Evolutionary conservation across 2,329 filamentous ascomycete species (phyloP).

Genomic region (Periconia sp.): DNA sequence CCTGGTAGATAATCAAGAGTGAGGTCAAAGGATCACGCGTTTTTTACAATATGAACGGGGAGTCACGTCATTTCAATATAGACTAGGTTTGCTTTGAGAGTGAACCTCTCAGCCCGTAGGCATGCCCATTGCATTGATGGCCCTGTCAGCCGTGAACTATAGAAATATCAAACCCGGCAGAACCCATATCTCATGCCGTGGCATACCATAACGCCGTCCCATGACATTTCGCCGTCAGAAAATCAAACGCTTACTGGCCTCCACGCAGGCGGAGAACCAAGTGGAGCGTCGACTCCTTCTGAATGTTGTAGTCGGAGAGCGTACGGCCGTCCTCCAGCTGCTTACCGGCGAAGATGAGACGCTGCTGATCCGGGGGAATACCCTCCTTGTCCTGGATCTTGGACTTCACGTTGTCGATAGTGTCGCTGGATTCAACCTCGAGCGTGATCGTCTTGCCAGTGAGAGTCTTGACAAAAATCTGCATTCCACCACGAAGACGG

Average conservation of each 20-base stretch:
- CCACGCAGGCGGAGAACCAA: slow-evolving; percentile 67
- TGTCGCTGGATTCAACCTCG: slow-evolving; percentile 87
- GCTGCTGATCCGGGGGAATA: slow-evolving; percentile 93
- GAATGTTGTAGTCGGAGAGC: slow-evolving; percentile 94
- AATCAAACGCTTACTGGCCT: slow-evolving; percentile 51
- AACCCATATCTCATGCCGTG: slow-evolving; percentile 27
- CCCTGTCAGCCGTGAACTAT: slow-evolving; percentile 29
- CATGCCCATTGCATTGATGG: slow-evolving; percentile 36
- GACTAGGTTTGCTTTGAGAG: slow-evolving; percentile 24
- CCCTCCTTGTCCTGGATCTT: slow-evolving; percentile 84
- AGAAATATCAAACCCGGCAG: slow-evolving; percentile 30
- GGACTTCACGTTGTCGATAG: slow-evolving; percentile 91
- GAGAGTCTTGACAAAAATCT: slow-evolving; percentile 64
- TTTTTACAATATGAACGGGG: neutral
- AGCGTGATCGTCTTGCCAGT: slow-evolving; percentile 92
- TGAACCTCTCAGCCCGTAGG: slow-evolving; percentile 38
- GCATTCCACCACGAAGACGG: slow-evolving; percentile 81
- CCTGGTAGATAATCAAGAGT: too few species aligned
- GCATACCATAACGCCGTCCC: slow-evolving; percentile 40
- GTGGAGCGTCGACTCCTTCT: slow-evolving; percentile 72
- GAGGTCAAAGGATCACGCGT: too few species aligned
- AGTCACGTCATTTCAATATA: too few species aligned
- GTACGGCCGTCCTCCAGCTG: slow-evolving; percentile 92
- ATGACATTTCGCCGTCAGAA: slow-evolving; percentile 24
- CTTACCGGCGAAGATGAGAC: slow-evolving; percentile 92